Percentiles rank a stretch among this genome's conserved stretches.
Conservation (phyloP, 805 yeast species). For the Nakazawaea siamensis region DNA sequence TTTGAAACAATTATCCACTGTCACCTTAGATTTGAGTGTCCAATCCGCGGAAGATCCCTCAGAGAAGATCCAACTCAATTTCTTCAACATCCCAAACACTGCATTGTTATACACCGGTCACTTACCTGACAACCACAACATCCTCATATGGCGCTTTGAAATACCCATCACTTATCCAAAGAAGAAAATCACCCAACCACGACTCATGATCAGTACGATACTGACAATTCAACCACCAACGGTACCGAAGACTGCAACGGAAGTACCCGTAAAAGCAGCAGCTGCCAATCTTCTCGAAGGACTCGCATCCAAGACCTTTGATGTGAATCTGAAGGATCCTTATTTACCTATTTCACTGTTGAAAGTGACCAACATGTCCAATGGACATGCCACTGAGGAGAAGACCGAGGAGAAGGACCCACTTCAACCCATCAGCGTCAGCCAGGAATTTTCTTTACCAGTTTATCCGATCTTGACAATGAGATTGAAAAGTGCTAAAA, state of each 20-base stretch:
- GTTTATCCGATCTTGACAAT: constrained; percentile 7
- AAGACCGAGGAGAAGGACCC: not conserved
- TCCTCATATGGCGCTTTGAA: constrained; percentile 9
- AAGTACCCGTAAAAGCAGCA: not conserved
- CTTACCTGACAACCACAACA: not conserved
- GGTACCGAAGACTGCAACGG: not conserved
- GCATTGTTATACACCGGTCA: constrained; percentile 3
- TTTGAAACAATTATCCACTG: constrained; percentile 1
- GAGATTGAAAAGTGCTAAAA: constrained; percentile 9
- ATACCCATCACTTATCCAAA: constrained; percentile 9
- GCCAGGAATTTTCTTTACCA: constrained; percentile 7
- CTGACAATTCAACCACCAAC: constrained; percentile 1
- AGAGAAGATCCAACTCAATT: constrained; percentile 3
- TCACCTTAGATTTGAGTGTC: constrained; percentile 6
- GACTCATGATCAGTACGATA: constrained; percentile 2
- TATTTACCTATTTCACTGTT: constrained; percentile 2
- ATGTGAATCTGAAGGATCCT: not conserved
- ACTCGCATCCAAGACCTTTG: constrained; percentile 7
- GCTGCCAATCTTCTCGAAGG: constrained; percentile 7
- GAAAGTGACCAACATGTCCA: too few relatives aligned
- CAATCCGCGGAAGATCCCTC: constrained; percentile 4
- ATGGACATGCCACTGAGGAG: not conserved
- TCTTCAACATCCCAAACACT: not conserved
- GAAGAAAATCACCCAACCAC: constrained; percentile 9
- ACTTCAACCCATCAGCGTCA: not conserved